Conservation (phyloP, 176 grass and related monocot genomes). For the Bothriochloa decipiens region DNA sequence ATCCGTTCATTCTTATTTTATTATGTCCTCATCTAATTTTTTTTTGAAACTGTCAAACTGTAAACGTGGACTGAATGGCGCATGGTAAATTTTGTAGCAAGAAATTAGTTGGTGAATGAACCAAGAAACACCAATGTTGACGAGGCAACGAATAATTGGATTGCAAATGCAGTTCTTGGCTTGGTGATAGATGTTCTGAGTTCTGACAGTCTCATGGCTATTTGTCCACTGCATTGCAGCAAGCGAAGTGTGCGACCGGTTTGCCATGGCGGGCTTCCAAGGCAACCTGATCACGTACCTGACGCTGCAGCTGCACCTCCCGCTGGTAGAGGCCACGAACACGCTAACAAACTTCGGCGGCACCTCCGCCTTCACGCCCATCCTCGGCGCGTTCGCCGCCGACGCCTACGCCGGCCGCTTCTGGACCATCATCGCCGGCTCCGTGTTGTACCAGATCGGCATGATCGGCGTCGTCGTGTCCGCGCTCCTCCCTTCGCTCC, state of each 20-base stretch:
- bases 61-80: neutral
- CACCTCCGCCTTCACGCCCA: slow-evolving; percentile 65
- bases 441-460: slow-evolving; percentile 65
- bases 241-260: slow-evolving; percentile 64
- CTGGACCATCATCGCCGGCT: slow-evolving; percentile 69
- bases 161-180: neutral
- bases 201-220: neutral
- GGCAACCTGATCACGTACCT: slow-evolving; percentile 87
- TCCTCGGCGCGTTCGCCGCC: slow-evolving; percentile 71
- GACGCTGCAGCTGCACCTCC: slow-evolving; percentile 66
- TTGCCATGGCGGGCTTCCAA: slow-evolving; percentile 59
- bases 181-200: neutral
- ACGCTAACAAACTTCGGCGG: slow-evolving; percentile 69
- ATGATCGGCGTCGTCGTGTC: slow-evolving; percentile 63
- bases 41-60: neutral
- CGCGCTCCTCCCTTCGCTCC: slow-evolving; percentile 54
- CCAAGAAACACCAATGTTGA: neutral
- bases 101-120: neutral
- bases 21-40: neutral
- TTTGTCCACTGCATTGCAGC: slow-evolving; percentile 43
- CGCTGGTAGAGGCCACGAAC: slow-evolving; percentile 74
- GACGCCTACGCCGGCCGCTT: slow-evolving; percentile 76
- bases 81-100: neutral
- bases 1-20: neutral
- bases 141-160: neutral